Base-by-base conservation (phyloP, 495 filamentous ascomycete species). In the Hypoxylon lenormandii region DNA sequence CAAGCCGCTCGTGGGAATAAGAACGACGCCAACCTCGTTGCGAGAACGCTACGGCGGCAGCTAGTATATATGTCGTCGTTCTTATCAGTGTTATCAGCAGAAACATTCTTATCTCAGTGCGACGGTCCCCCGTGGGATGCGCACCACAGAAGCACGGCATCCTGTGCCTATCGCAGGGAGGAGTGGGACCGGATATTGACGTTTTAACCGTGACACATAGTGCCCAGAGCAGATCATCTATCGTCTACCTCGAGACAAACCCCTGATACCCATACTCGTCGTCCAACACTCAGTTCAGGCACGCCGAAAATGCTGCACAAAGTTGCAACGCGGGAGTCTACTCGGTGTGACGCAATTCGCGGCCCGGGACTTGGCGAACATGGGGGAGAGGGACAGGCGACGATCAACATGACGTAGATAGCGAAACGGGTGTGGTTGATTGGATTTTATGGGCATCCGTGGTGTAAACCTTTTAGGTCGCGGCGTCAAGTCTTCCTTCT, bases 161-260 rank as follows among this genome's bases (percentile, higher is more conserved):
- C n/a, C 38, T 42, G 15, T 42, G 38, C 50, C 36, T 61, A 61
- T 64, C 36, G 10, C 42, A 11, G 45, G 13, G 43, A 36, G 28
- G 46, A 51, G n/a, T 28, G 18, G 37, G 5, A 43, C 61, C 63
- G 63, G 68, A 59, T 60, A 63, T 67, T 67, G 63, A 23, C 36
- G 30, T 33, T 66, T 66, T 67, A 63, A 58, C 69, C 63, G 51
- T 49, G 28, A 45, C 19, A 33, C 23, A 63, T 54, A 51, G 54
- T 70, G 55, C 61, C 61, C 45, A 65, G 55, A 65, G 49, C 13
- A 49, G 59, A 67, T 49, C 16, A 40, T 45, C 16, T 62, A 18
- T 56, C 56, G 33, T 23, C 57, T 36, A 28, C 13, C 45, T 48
- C 30, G 22, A 21, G 53, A 38, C 28, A 38, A 22, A 19, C n/a